Evolutionary conservation across 164 flowering plant species (phyloP).

Genomic region (Nelumbo lutea): DNA sequence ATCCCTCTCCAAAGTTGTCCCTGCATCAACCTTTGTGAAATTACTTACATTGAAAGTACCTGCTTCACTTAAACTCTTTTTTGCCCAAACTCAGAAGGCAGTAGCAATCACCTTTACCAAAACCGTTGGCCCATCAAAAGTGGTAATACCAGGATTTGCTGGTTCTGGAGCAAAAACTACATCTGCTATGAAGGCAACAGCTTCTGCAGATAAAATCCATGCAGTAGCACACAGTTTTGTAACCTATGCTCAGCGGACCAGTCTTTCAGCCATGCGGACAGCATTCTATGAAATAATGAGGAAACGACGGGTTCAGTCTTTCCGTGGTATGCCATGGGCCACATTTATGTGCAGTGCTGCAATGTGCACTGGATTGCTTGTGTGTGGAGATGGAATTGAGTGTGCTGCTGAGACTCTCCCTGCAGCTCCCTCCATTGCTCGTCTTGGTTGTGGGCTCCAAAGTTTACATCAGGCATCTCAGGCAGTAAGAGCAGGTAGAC

Average conservation of each 20-base stretch:
- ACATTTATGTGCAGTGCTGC: constrained; percentile 84
- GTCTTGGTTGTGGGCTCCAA: constrained; percentile 80
- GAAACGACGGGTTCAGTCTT: constrained; percentile 41
- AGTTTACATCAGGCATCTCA: constrained; percentile 61
- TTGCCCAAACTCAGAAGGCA: constrained; percentile 59
- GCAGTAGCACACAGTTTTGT: constrained; percentile 61
- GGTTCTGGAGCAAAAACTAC: constrained; percentile 51
- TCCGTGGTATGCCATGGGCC: constrained; percentile 64
- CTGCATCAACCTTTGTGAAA: constrained; percentile 62
- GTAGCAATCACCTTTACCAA: constrained; percentile 46
- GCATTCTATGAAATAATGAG: constrained; percentile 95
- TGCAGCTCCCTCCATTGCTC: constrained; percentile 72
- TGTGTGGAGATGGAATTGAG: constrained; percentile 88
- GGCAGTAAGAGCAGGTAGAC: constrained; percentile 34
- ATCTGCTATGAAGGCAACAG: constrained; percentile 52
- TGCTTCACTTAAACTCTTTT: constrained; percentile 52
- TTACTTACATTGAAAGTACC: constrained; percentile 56
- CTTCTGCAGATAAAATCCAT: constrained; percentile 75
- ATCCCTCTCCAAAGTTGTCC: constrained; percentile 66
- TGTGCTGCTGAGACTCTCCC: constrained; percentile 81
- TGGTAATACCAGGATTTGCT: constrained; percentile 49
- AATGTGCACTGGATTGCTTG: constrained; percentile 66
- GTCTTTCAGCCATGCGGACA: constrained; percentile 79
- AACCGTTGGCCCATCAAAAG: constrained; percentile 49
- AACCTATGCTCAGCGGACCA: constrained; percentile 78